Base-by-base conservation (phyloP, 306 rosid species). In the Echinosophora koreensis region DNA sequence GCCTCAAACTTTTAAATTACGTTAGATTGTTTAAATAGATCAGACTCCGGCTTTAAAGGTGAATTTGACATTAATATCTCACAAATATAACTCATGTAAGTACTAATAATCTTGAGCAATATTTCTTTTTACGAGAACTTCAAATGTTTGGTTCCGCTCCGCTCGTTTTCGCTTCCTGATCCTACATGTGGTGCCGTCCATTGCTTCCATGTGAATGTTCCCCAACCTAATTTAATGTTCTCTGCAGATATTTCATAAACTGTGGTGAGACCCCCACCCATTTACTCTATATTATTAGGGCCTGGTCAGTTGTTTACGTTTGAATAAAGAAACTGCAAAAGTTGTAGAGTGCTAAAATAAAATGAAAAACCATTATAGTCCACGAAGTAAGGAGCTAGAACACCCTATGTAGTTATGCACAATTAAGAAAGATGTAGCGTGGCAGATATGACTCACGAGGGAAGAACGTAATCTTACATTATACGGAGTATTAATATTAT, bases 321-420 rank as follows among this genome's bases (percentile, higher is more conserved):
- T 39, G 55, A 14, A 49, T 12, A 38, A 54, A 38, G 7, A 64
- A 39, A 5, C 10, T 39, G n/a, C 51, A 71, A 55, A 17, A n/a
- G 17, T 32, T 30, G 13, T 3, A 66, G 4, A 8, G 28, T 54
- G 4, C 46, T 55, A 54, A 38, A 76, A 41, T 55, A 18, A 56
- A 66, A 32, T 55, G 65, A 55, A 69, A 52, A 74, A 14, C 49
- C 52, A 77, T 74, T 75, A 70, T 68, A 69, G 75, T 58, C 16
- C 78, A 54, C 77, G 50, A 13, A 59, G 80, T 73, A 81, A 76
- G 85, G 70, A 54, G n/a, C n/a, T n/a, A n/a, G 81, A 62, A 74
- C 81, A 79, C 88, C 84, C 78, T 37, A 83, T 68, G 55, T 30
- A 39, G 81, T 80, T 64, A 69, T 15, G 65, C 50, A 56, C 81